A percentile compares a stretch with the other conserved stretches of the same genome.
Conservation (phyloP, 1,284 basidiomycete species). For the Trichosporon sp. region DNA sequence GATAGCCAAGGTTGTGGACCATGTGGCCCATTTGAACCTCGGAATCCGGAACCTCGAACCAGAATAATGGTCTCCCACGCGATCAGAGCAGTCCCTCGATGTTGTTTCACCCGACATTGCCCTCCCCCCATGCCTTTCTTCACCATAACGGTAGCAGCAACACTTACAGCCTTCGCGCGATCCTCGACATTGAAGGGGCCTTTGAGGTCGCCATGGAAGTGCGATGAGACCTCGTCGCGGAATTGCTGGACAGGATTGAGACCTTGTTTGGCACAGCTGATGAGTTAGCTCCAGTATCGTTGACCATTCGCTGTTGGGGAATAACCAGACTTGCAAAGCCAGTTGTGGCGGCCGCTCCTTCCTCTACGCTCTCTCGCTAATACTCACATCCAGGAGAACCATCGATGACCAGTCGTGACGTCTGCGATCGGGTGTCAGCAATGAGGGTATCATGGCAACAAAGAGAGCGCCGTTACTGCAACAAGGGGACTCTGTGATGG, state of each 20-base stretch:
- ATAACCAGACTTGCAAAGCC: neutral
- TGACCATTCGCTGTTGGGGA: neutral
- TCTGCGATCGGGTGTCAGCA: slow-evolving; percentile 40
- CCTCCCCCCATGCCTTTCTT: neutral
- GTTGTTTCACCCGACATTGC: neutral
- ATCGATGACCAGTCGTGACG: slow-evolving; percentile 74
- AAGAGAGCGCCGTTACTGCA: neutral
- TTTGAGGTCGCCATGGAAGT: slow-evolving; percentile 74
- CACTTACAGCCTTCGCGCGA: slow-evolving; percentile 59
- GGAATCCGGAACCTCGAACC: neutral
- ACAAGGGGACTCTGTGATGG: neutral
- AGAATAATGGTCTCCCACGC: neutral
- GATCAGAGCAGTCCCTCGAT: neutral
- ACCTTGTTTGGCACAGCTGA: slow-evolving; percentile 57
- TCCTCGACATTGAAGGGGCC: slow-evolving; percentile 78
- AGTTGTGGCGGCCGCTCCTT: neutral
- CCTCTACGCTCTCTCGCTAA: neutral
- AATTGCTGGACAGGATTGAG: slow-evolving; percentile 68
- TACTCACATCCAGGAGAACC: slow-evolving; percentile 65
- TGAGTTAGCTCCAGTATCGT: neutral
- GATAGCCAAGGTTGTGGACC: neutral
- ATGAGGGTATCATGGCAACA: neutral
- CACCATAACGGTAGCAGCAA: neutral
- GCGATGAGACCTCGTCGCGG: slow-evolving; percentile 63
- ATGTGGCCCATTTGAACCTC: neutral